Base-by-base conservation (phyloP, 495 filamentous ascomycete genomes). In the Penicillium paxilli region DNA sequence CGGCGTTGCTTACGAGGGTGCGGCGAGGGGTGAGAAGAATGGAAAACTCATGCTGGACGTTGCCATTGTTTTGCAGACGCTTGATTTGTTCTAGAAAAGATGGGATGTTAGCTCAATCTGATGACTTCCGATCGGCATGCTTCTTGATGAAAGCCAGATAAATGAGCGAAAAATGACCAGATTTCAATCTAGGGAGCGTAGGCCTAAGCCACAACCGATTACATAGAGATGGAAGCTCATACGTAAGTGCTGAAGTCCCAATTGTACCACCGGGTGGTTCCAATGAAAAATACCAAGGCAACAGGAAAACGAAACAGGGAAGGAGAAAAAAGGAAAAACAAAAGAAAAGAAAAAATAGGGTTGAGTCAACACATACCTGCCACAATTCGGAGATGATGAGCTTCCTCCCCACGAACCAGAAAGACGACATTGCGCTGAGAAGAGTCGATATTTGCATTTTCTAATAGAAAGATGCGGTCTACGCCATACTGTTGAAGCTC, bases 341-440 rank as follows among this genome's bases (percentile, higher is more conserved):
- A 46, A 44, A 58, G 52, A 21, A 22, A 35, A 26, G 25, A 47
- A 24, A 60, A 23, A 26, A 58, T 20, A 30, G 30, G 44, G 22
- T 54, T 47, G 58, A 47, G 23, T 47, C 82, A 14, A 10, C 33
- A 47, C 91, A 74, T 86, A 99, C 95, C 88, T 75, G 93, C 91
- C 71, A 97, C 91, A 44, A 83, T 78, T 62, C 87, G 84, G 47
- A 90, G 87, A 60, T 92, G 87, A 59, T 79, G 86, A 54, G 88
- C 83, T 65, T 88, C 93, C 76, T 97, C 92, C 63, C 91, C 92
- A 59, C 91, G 82, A 12, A 87, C 89, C 48, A 98, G 80, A 74
- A 96, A 98, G 52, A 98, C 84, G 52, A 99, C 85, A 82, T 97
- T 98, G 66, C 90, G 87, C 75, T 98, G 95, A 55, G 87, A 91